These are phyloP conservation scores for Coemansia sp. DNA, from an alignment of 192 early-diverging fungal species.

Conservation along the genomic window DNA sequence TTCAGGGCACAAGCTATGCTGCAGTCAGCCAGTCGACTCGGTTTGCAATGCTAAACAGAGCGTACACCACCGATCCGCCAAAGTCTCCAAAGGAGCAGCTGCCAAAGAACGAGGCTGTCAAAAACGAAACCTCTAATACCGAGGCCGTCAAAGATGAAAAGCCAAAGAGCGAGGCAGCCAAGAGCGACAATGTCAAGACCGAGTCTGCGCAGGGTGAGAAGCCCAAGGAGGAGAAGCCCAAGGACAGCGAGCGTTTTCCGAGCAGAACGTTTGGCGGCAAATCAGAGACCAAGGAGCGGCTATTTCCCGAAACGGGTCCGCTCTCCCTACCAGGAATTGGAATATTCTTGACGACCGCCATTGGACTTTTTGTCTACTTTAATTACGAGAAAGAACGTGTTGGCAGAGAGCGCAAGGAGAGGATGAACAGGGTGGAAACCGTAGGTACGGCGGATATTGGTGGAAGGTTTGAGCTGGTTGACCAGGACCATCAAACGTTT, in stretches of 20 bases:
- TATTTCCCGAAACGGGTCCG: constrained; percentile 38
- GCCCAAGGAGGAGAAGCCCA: constrained; percentile 14
- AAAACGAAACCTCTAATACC: constrained; percentile 1
- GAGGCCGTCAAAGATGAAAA: constrained; percentile 2
- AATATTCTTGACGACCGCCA: constrained; percentile 60
- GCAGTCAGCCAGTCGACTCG: background rate
- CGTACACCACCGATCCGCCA: constrained; percentile 32
- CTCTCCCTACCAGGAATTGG: constrained; percentile 47
- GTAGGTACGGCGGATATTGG: constrained; percentile 91
- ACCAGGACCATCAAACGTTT: constrained; percentile 71
- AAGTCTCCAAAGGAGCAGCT: background rate
- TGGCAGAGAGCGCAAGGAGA: constrained; percentile 27
- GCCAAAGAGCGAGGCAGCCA: constrained; percentile 13
- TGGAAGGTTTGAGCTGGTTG: constrained; percentile 82
- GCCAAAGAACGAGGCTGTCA: constrained; percentile 4
- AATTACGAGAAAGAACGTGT: constrained; percentile 62
- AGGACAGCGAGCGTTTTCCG: constrained; percentile 1
- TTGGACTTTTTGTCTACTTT: constrained; percentile 65
- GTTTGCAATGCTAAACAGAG: background rate
- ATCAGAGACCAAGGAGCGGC: constrained; percentile 12
- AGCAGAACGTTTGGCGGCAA: constrained; percentile 5
- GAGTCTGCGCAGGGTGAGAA: background rate
- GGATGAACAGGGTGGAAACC: constrained; percentile 37
- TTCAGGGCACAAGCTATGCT: background rate
- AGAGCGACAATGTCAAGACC: background rate